Conservation (phyloP, 164 flowering plant species). For the Platanus orientalis region DNA sequence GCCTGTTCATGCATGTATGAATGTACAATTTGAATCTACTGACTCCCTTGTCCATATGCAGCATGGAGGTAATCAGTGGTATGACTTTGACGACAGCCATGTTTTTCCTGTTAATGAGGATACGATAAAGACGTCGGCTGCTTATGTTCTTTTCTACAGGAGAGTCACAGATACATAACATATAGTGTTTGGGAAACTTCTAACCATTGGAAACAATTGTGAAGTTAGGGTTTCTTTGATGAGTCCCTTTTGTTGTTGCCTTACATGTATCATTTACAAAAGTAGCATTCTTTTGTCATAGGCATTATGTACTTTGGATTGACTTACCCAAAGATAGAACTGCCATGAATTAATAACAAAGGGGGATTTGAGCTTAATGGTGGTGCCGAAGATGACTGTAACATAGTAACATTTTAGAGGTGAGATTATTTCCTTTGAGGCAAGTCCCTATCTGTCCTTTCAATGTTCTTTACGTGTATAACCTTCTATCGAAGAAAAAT, state of each 20-base stretch:
- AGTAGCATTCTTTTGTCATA: slow-evolving; percentile 23
- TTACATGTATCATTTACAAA: slow-evolving; percentile 5
- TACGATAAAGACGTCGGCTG: slow-evolving; percentile 77
- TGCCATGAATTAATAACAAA: neutral
- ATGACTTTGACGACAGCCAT: slow-evolving; percentile 82
- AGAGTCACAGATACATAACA: slow-evolving; percentile 46
- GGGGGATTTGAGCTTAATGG: neutral
- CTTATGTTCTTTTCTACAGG: slow-evolving; percentile 90
- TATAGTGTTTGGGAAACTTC: neutral
- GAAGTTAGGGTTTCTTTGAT: slow-evolving; percentile 7
- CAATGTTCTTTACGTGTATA: slow-evolving; percentile 11
- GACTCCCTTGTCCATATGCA: slow-evolving; percentile 20
- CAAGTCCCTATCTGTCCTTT: slow-evolving; percentile 1
- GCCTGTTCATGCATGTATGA: too few species aligned
- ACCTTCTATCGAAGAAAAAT: slow-evolving; percentile 10
- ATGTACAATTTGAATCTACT: neutral
- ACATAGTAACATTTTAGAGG: slow-evolving; percentile 22
- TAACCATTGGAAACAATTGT: slow-evolving; percentile 10
- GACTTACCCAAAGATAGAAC: neutral
- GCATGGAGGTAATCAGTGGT: slow-evolving; percentile 84
- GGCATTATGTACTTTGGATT: slow-evolving; percentile 4
- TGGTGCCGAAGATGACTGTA: slow-evolving; percentile 23
- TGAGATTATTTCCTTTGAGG: slow-evolving; percentile 12
- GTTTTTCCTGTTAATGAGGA: slow-evolving; percentile 62
- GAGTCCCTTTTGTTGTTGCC: slow-evolving; percentile 12